phyloP scores from a whole-genome alignment of 352 stramenopile species.

The Phytopythium delawarense region DNA sequence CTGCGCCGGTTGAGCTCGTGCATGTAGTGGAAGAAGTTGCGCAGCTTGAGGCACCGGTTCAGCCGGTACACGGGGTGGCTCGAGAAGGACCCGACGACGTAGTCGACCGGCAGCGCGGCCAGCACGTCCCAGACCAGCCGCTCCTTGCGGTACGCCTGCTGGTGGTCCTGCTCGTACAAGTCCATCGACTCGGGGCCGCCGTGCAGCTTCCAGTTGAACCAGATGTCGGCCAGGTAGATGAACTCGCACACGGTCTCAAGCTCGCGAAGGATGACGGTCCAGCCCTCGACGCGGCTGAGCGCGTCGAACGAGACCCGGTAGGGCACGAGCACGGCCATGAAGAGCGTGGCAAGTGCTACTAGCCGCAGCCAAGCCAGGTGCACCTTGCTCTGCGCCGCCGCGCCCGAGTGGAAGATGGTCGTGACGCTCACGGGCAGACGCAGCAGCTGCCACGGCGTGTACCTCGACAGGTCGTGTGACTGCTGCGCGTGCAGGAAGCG shows the following conservation, averaged over 20 bases:
- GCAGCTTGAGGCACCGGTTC: slow-evolving; percentile 45
- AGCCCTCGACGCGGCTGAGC: slow-evolving; percentile 7
- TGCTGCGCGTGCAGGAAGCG: slow-evolving; percentile 8
- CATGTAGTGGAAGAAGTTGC: slow-evolving; percentile 52
- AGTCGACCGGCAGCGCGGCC: slow-evolving; percentile 40
- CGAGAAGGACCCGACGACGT: slow-evolving; percentile 29
- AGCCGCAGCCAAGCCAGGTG: slow-evolving; percentile 53
- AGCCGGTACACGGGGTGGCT: slow-evolving; percentile 30
- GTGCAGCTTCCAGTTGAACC: slow-evolving; percentile 46
- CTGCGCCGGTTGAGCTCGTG: slow-evolving; percentile 55
- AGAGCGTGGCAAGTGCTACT: slow-evolving; percentile 29
- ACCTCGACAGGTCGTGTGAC: slow-evolving; percentile 11
- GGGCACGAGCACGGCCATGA: slow-evolving; percentile 40
- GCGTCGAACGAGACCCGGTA: slow-evolving; percentile 53
- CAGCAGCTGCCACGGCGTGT: slow-evolving; percentile 9
- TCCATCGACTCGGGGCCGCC: slow-evolving; percentile 39
- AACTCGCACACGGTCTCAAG: slow-evolving; percentile 45
- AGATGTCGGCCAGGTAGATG: slow-evolving; percentile 53
- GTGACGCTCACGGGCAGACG: not conserved
- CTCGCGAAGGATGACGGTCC: slow-evolving; percentile 17
- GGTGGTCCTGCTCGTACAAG: slow-evolving; percentile 49
- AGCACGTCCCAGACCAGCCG: slow-evolving; percentile 36
- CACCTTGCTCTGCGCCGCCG: slow-evolving; percentile 34
- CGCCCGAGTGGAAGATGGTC: slow-evolving; percentile 21
- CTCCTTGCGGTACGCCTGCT: slow-evolving; percentile 38